Percentiles rank a stretch among this genome's conserved stretches.
Conservation (phyloP, 1,284 basidiomycete species). For the Vanrija pseudolonga region DNA sequence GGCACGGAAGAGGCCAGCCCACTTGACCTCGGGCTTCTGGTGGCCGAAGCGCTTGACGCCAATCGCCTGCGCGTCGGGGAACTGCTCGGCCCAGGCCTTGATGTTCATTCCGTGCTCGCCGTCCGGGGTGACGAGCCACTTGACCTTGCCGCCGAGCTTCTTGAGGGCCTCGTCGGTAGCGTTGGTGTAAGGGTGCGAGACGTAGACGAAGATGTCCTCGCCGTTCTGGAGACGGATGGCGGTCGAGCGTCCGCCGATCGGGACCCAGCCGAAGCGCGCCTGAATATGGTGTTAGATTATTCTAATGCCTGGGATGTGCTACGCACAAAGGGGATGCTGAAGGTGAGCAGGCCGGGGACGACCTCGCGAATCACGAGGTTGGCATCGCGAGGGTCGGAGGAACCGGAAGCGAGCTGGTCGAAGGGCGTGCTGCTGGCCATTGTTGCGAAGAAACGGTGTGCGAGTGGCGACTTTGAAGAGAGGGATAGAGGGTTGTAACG, state of each 20-base stretch:
- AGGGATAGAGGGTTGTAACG: too few species aligned
- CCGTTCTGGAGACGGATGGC: conserved; percentile 65
- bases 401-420: conserved; percentile 13
- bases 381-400: conserved; percentile 30
- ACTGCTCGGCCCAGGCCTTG: conserved; percentile 55
- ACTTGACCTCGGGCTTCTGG: conserved; percentile 50
- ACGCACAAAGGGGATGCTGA: conserved; percentile 47
- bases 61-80: conserved; percentile 65
- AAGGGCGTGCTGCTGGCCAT: background rate
- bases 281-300: conserved; percentile 2
- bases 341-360: conserved; percentile 44
- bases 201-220: conserved; percentile 77
- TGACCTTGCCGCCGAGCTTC: conserved; percentile 68
- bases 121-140: conserved; percentile 56
- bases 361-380: conserved; percentile 45
- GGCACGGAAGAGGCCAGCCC: conserved; percentile 45
- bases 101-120: conserved; percentile 53
- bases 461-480: too few species aligned
- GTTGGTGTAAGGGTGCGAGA: conserved; percentile 71
- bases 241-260: conserved; percentile 75
- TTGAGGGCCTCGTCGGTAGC: conserved; percentile 69
- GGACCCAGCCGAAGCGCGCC: conserved; percentile 62
- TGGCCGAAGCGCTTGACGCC: conserved; percentile 49
- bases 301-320: background rate
- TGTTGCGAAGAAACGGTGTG: too few species aligned